Evolutionary conservation across 2,329 filamentous ascomycete genomes (phyloP).

Genomic region (Aspergillus flavus): DNA sequence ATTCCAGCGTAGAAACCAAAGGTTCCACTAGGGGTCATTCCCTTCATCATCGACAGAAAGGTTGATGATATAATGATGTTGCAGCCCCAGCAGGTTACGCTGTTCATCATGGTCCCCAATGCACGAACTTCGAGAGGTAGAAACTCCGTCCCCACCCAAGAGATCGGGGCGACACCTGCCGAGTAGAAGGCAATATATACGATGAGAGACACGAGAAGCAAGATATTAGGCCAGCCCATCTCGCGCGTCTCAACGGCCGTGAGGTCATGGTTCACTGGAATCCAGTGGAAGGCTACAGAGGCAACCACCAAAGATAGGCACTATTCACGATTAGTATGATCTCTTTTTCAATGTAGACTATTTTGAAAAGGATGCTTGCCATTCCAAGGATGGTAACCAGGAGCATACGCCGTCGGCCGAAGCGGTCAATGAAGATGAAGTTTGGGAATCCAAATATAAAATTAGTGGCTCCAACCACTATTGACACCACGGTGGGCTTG

Average conservation of each 20-base stretch:
- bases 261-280: slow-evolving; percentile 49
- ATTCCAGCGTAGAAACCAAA: slow-evolving; percentile 57
- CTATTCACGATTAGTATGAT: not conserved
- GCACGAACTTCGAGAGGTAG: slow-evolving; percentile 53
- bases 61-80: slow-evolving; percentile 55
- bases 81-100: slow-evolving; percentile 34
- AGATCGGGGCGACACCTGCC: slow-evolving; percentile 50
- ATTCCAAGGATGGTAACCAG: slow-evolving; percentile 38
- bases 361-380: slow-evolving; percentile 26
- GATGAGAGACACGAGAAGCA: slow-evolving; percentile 50
- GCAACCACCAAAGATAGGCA: slow-evolving; percentile 42
- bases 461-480: slow-evolving; percentile 37
- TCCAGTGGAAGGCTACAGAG: slow-evolving; percentile 50
- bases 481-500: slow-evolving; percentile 53
- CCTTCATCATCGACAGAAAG: slow-evolving; percentile 53
- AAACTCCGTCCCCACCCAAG: slow-evolving; percentile 53
- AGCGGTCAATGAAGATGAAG: slow-evolving; percentile 47
- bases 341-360: not conserved
- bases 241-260: not conserved
- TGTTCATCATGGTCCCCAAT: slow-evolving; percentile 50
- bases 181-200: slow-evolving; percentile 49
- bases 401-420: slow-evolving; percentile 51
- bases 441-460: slow-evolving; percentile 54
- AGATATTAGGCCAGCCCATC: slow-evolving; percentile 38
- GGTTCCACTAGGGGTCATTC: slow-evolving; percentile 50